These are phyloP conservation scores for Irpex rosettiformis DNA, from an alignment of 1,284 basidiomycete species.

Conservation along the genomic window DNA sequence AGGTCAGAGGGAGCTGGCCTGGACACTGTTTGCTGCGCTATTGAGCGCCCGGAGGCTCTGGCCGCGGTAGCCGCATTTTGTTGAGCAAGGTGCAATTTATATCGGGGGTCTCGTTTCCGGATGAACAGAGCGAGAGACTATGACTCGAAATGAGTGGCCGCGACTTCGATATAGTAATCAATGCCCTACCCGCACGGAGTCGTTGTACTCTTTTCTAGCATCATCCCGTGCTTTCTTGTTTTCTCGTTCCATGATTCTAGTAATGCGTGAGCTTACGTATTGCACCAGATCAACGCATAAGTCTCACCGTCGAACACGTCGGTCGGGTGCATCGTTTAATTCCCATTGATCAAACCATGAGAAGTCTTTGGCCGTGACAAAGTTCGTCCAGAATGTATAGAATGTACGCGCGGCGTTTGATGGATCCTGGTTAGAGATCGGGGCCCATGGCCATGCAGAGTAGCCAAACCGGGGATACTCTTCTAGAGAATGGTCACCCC, in stretches of 20 bases:
- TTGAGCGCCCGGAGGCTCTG: constrained; percentile 21
- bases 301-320: constrained; percentile 71
- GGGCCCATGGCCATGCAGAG: constrained; percentile 71
- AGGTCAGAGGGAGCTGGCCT: constrained; percentile 19
- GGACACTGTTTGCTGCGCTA: constrained; percentile 10
- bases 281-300: not conserved
- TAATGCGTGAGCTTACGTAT: not conserved
- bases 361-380: constrained; percentile 88
- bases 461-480: constrained; percentile 83
- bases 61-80: constrained; percentile 27
- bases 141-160: not conserved
- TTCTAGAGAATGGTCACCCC: constrained; percentile 39
- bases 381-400: constrained; percentile 87
- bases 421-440: constrained; percentile 38
- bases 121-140: constrained; percentile 85
- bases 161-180: constrained; percentile 10
- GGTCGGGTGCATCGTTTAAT: constrained; percentile 80
- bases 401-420: constrained; percentile 64
- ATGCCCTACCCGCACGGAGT: constrained; percentile 74
- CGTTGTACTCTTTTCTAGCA: constrained; percentile 90
- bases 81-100: constrained; percentile 66
- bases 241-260: constrained; percentile 90
- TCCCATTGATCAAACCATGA: constrained; percentile 89
- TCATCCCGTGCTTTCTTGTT: constrained; percentile 92
- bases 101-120: constrained; percentile 92